Evolutionary conservation across 441 rosid species (phyloP).

Genomic region (Arabidopsis lyrata): DNA sequence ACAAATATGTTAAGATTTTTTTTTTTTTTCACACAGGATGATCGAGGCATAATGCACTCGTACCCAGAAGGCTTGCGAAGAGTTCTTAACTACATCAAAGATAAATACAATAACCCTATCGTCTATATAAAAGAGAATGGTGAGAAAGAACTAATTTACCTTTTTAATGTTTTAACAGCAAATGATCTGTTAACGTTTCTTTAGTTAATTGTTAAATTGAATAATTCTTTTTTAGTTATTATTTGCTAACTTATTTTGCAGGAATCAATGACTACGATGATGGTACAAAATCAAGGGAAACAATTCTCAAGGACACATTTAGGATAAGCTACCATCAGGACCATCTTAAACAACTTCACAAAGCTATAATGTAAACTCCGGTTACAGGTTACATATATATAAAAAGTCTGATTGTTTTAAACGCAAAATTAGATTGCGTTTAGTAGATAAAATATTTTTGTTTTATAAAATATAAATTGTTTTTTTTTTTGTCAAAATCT

Average conservation of each 20-base stretch:
- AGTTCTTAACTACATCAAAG: constrained; percentile 42
- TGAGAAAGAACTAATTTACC: neutral
- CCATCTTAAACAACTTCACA: constrained; percentile 36
- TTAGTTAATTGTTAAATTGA: neutral
- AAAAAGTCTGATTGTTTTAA: neutral
- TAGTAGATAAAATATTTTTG: neutral
- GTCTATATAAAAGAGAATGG: constrained; percentile 49
- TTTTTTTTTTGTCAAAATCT: neutral
- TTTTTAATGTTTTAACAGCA: neutral
- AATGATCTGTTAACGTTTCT: neutral
- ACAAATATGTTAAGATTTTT: too few species aligned
- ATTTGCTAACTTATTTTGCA: constrained; percentile 6
- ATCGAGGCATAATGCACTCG: neutral
- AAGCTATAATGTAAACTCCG: constrained; percentile 43
- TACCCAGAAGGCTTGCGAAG: constrained; percentile 39
- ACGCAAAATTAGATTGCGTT: neutral
- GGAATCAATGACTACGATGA: constrained; percentile 33
- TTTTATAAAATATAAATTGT: neutral
- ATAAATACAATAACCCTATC: constrained; percentile 46
- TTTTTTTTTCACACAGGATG: constrained; percentile 3
- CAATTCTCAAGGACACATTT: constrained; percentile 40
- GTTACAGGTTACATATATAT: constrained; percentile 1
- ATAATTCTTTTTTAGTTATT: neutral
- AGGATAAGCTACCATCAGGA: constrained; percentile 35
- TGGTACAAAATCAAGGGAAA: constrained; percentile 26